These are phyloP conservation scores for Carex scoparia DNA, from an alignment of 176 grass and related monocot genomes.

Conservation along the genomic window DNA sequence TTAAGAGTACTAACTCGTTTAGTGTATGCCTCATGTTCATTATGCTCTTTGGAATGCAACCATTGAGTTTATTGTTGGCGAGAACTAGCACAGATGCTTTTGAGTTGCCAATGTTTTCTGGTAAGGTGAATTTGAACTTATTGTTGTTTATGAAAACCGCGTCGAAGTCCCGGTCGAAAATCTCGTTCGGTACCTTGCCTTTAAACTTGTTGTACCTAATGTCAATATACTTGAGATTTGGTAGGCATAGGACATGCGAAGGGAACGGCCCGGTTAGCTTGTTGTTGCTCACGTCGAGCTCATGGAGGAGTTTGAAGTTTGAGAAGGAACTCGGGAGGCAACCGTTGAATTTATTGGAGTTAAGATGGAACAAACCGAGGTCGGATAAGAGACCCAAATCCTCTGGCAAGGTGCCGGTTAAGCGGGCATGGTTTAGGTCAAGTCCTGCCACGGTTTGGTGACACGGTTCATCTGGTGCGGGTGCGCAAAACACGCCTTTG, in stretches of 20 bases:
- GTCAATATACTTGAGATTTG: conserved; percentile 68
- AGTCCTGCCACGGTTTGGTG: conserved; percentile 48
- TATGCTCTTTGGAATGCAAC: conserved; percentile 51
- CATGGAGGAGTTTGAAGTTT: conserved; percentile 39
- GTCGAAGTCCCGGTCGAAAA: conserved; percentile 73
- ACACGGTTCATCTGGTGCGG: conserved; percentile 41
- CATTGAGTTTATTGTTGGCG: conserved; percentile 40
- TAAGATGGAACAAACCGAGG: conserved; percentile 72
- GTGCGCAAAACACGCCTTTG: conserved; percentile 67
- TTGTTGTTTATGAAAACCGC: conserved; percentile 89
- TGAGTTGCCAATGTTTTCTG: conserved; percentile 59
- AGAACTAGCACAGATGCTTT: conserved; percentile 68
- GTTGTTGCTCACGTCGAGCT: conserved; percentile 92
- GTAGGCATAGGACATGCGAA: conserved; percentile 50
- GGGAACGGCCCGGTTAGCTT: conserved; percentile 60
- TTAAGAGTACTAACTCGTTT: conserved; percentile 62
- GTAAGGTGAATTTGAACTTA: conserved; percentile 68
- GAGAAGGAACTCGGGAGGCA: conserved; percentile 38
- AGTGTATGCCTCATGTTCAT: conserved; percentile 42
- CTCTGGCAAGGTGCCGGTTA: conserved; percentile 44
- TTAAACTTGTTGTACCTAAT: conserved; percentile 65
- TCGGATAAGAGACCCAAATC: conserved; percentile 69
- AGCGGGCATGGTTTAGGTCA: conserved; percentile 61
- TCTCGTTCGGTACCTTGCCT: conserved; percentile 38
- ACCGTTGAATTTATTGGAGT: conserved; percentile 77